phyloP scores from a whole-genome alignment of 257 asterid genomes.

The Fraxinus excelsior region DNA sequence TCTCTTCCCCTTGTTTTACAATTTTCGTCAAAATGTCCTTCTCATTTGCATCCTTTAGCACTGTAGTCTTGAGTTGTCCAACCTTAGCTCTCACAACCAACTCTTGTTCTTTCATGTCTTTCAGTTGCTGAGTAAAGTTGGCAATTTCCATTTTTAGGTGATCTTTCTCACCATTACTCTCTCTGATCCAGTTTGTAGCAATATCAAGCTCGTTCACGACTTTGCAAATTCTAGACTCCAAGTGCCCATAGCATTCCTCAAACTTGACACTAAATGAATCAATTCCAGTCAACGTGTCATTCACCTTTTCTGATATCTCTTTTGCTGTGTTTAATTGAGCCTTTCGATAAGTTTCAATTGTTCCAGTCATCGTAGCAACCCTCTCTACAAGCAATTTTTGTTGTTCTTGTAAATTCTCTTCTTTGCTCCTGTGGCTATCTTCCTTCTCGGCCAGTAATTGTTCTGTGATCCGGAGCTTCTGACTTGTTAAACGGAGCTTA shows the following conservation, averaged over 20 bases:
- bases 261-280: conserved; percentile 76
- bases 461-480: conserved; percentile 84
- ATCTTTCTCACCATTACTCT: conserved; percentile 48
- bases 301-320: conserved; percentile 52
- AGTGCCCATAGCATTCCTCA: conserved; percentile 87
- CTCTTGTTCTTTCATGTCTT: conserved; percentile 39
- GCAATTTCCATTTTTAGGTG: conserved; percentile 43
- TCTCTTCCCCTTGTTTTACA: conserved; percentile 41
- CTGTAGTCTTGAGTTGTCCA: conserved; percentile 34
- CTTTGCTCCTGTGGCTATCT: conserved; percentile 56
- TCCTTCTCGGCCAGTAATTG: conserved; percentile 72
- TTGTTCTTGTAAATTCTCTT: conserved; percentile 61
- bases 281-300: conserved; percentile 41
- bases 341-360: conserved; percentile 49
- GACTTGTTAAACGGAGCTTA: conserved; percentile 69
- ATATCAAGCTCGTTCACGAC: conserved; percentile 60
- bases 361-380: conserved; percentile 38
- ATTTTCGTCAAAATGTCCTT: conserved; percentile 39
- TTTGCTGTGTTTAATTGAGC: conserved; percentile 42
- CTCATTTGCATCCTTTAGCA: conserved; percentile 46
- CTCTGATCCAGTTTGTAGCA: conserved; percentile 49
- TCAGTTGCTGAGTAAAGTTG: conserved; percentile 42
- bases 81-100: conserved; percentile 39
- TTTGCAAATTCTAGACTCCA: conserved; percentile 78
- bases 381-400: conserved; percentile 51